These are phyloP conservation scores for Basidiobolus meristosporus DNA, from an alignment of 371 early-diverging fungal species.

Conservation along the genomic window DNA sequence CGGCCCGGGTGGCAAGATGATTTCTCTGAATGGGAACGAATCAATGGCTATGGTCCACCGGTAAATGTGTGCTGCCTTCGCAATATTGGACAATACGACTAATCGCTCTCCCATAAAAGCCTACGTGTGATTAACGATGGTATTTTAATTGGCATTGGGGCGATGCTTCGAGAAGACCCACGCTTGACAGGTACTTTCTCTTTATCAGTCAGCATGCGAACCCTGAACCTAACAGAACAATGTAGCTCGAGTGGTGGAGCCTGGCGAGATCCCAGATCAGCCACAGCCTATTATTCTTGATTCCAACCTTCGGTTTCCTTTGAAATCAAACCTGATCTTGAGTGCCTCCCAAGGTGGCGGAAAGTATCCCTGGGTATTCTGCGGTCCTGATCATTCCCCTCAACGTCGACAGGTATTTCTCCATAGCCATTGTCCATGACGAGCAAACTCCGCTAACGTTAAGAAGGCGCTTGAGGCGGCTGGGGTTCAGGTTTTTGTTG, in stretches of 20 bases:
- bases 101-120: constrained; percentile 7
- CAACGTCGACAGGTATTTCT: constrained; percentile 5
- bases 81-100: no score
- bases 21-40: constrained; percentile 50
- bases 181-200: constrained; percentile 19
- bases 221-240: neutral
- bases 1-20: constrained; percentile 23
- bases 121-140: constrained; percentile 58
- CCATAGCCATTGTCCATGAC: neutral
- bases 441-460: no score
- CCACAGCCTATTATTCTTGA: constrained; percentile 83
- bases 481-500: no score
- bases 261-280: constrained; percentile 7
- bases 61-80: no score
- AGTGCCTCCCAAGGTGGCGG: neutral
- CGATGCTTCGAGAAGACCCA: constrained; percentile 71
- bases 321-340: constrained; percentile 22
- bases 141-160: constrained; percentile 79
- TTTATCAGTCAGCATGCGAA: no score
- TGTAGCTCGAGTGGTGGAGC: no score
- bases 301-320: constrained; percentile 30
- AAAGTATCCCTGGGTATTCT: constrained; percentile 17
- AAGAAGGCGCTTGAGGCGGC: no score
- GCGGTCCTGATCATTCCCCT: constrained; percentile 3
- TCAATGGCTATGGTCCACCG: constrained; percentile 63